phyloP scores from a whole-genome alignment of 2,329 filamentous ascomycete species.

The Fusarium subtropicale region DNA sequence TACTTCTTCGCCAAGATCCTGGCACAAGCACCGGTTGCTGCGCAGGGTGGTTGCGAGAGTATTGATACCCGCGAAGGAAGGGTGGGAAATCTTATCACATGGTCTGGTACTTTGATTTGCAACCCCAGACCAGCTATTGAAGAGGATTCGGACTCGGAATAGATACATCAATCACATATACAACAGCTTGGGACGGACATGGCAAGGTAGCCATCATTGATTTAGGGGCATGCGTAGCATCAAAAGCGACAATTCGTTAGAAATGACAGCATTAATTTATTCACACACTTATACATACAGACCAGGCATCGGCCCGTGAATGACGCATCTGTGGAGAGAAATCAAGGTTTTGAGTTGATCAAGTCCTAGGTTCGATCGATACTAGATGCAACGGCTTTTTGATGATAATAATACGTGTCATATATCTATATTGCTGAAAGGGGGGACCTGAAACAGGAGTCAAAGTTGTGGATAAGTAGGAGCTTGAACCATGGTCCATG shows the following conservation, averaged over 20 bases:
- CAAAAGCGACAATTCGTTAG: conserved; percentile 14
- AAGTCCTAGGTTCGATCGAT: neutral
- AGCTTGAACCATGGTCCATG: neutral
- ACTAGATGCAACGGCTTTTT: neutral
- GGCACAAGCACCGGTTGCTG: conserved; percentile 22
- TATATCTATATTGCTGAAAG: neutral
- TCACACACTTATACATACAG: neutral
- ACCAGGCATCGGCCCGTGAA: neutral
- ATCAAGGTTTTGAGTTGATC: neutral
- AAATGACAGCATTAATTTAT: conserved; percentile 2
- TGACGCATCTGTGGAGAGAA: neutral
- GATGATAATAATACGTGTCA: neutral
- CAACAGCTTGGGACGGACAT: neutral
- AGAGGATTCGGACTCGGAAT: conserved; percentile 15
- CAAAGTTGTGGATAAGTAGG: neutral
- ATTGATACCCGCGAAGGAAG: conserved; percentile 30
- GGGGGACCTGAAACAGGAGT: neutral
- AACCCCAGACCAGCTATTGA: conserved; percentile 12
- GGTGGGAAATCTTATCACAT: conserved; percentile 20
- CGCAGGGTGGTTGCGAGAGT: conserved; percentile 27
- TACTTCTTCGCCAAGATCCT: conserved; percentile 33
- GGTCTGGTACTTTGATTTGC: conserved; percentile 15
- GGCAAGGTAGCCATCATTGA: neutral
- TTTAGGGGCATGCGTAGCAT: neutral
- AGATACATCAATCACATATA: neutral